Evolutionary conservation across 148 eudicot species (phyloP).

Genomic region (Nepenthes gracilis): DNA sequence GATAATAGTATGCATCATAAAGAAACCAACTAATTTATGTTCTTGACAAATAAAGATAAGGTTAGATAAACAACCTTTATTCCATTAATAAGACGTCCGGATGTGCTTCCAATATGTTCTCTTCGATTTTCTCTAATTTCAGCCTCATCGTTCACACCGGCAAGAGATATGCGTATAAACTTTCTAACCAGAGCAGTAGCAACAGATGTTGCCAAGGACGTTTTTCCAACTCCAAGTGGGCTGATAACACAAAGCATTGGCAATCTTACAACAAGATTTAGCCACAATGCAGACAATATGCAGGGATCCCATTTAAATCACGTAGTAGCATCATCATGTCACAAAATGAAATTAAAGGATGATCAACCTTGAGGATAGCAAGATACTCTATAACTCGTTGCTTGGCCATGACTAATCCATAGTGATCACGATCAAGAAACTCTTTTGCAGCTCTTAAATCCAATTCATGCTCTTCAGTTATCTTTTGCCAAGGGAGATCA

Average conservation of each 20-base stretch:
- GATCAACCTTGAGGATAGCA: constrained; percentile 91
- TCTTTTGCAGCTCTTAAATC: constrained; percentile 87
- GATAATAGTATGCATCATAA: too few species aligned
- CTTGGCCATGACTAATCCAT: constrained; percentile 88
- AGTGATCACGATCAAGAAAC: constrained; percentile 88
- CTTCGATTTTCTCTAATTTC: constrained; percentile 78
- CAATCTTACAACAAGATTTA: constrained; percentile 96
- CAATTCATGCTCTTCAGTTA: constrained; percentile 71
- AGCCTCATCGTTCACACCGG: too few species aligned
- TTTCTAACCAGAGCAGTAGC: constrained; percentile 85
- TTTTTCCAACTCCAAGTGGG: constrained; percentile 58
- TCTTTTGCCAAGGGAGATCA: constrained; percentile 92
- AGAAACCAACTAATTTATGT: too few species aligned
- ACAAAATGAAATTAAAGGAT: constrained; percentile 6
- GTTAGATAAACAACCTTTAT: constrained; percentile 50
- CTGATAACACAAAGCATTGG: constrained; percentile 57
- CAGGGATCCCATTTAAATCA: constrained; percentile 7
- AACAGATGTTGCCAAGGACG: constrained; percentile 95
- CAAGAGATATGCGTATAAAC: too few species aligned
- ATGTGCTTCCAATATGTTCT: constrained; percentile 97
- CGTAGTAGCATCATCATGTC: not conserved
- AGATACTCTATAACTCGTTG: constrained; percentile 94
- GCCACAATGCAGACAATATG: constrained; percentile 39
- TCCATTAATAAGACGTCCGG: constrained; percentile 72
- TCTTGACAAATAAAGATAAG: constrained; percentile 1